Evolutionary conservation across 2,329 filamentous ascomycete species (phyloP).

Genomic region (Hysterium pulicare): DNA sequence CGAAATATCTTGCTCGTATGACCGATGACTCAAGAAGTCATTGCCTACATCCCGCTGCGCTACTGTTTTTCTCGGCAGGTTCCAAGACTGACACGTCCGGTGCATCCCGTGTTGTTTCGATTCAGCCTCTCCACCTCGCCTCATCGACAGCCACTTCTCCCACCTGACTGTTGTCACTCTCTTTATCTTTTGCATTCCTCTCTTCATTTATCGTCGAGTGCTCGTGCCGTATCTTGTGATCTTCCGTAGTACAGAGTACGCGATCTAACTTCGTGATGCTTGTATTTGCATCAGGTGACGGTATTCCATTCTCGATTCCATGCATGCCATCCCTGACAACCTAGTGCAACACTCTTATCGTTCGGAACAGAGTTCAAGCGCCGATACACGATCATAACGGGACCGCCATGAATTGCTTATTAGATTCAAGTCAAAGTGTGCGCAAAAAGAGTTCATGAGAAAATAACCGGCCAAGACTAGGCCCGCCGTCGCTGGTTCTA

Average conservation of each 20-base stretch:
- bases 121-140: constrained; percentile 15
- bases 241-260: not conserved
- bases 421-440: no score
- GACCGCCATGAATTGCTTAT: no score
- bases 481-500: no score
- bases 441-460: no score
- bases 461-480: no score
- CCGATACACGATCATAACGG: no score
- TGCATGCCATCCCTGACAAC: no score
- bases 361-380: no score
- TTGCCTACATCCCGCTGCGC: not conserved
- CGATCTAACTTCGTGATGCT: not conserved
- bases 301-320: no score
- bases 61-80: constrained; percentile 5
- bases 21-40: not conserved
- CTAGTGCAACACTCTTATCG: no score
- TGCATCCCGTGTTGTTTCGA: constrained; percentile 21
- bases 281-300: no score
- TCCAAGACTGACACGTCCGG: constrained; percentile 1
- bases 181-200: not conserved
- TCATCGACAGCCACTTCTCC: constrained; percentile 1
- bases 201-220: not conserved
- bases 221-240: not conserved
- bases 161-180: not conserved
- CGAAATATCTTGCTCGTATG: constrained; percentile 1